phyloP scores from a whole-genome alignment of 179 eudicot genomes.

The Silene noctiflora region DNA sequence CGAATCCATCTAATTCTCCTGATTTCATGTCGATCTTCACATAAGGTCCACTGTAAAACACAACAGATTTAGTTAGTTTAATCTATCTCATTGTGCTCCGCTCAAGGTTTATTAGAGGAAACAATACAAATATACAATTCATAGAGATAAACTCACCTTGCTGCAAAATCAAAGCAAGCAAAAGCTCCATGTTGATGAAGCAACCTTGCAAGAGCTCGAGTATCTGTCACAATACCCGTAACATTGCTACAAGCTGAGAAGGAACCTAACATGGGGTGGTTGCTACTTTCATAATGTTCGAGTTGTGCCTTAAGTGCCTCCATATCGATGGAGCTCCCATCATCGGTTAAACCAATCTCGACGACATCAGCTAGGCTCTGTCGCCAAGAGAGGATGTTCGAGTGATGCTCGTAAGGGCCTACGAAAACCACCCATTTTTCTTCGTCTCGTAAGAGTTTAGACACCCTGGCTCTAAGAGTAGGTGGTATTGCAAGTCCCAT shows the following conservation, averaged over 20 bases:
- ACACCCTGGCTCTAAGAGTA: conserved; percentile 37
- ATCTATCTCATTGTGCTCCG: too few relatives aligned
- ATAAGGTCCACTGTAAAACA: conserved; percentile 57
- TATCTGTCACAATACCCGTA: conserved; percentile 61
- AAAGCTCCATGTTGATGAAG: conserved; percentile 74
- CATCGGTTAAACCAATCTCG: conserved; percentile 52
- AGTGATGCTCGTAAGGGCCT: conserved; percentile 92
- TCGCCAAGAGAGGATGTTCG: conserved; percentile 89
- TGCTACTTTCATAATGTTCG: conserved; percentile 27
- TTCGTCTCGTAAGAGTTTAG: conserved; percentile 25
- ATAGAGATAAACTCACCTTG: conserved; percentile 45
- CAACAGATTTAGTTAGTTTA: too few relatives aligned
- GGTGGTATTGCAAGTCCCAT: conserved; percentile 64
- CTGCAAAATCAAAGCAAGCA: conserved; percentile 88
- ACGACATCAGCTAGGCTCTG: conserved; percentile 78
- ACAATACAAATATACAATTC: too few relatives aligned
- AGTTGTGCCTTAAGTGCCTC: conserved; percentile 44
- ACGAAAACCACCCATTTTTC: conserved; percentile 88
- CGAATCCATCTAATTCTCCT: conserved; percentile 70
- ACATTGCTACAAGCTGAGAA: conserved; percentile 94
- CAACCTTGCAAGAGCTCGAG: conserved; percentile 50
- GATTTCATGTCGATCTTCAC: conserved; percentile 74
- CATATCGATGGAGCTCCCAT: conserved; percentile 47
- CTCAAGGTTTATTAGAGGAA: too few relatives aligned
- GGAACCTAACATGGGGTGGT: conserved; percentile 75